phyloP scores from a whole-genome alignment of 2,329 filamentous ascomycete species.

The Ramularia endophylla region DNA sequence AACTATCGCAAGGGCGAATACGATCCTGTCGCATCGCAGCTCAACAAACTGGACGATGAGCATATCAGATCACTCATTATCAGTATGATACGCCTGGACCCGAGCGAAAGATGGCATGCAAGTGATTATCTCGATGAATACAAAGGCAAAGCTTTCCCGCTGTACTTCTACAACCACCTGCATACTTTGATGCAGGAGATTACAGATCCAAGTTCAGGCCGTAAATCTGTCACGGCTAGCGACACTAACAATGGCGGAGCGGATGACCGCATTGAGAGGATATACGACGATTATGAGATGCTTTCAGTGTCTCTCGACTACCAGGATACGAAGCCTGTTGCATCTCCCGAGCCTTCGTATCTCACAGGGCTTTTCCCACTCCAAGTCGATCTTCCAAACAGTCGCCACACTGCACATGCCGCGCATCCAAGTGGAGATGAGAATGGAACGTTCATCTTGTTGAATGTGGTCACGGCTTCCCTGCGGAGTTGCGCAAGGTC shows the following conservation, averaged over 20 bases:
- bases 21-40: constrained; percentile 71
- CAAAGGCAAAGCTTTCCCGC: constrained; percentile 85
- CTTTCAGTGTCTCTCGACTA: constrained; percentile 91
- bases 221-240: constrained; percentile 62
- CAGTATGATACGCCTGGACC: constrained; percentile 95
- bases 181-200: constrained; percentile 97
- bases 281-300: constrained; percentile 95
- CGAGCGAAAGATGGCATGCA: constrained; percentile 84
- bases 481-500: constrained; percentile 83
- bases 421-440: constrained; percentile 59
- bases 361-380: constrained; percentile 66
- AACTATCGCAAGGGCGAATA: constrained; percentile 92
- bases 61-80: constrained; percentile 83
- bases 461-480: constrained; percentile 83
- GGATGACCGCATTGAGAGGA: constrained; percentile 87
- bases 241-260: constrained; percentile 73
- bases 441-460: constrained; percentile 86
- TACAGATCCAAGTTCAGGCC: constrained; percentile 80
- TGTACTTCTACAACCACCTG: constrained; percentile 95
- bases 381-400: constrained; percentile 78
- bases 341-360: constrained; percentile 32
- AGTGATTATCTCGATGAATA: constrained; percentile 93
- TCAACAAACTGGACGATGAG: constrained; percentile 80
- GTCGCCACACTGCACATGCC: constrained; percentile 63
- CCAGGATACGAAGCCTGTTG: constrained; percentile 42